These are phyloP conservation scores for Daedaleopsis sinensis DNA, from an alignment of 768 basidiomycete genomes.

Conservation along the genomic window DNA sequence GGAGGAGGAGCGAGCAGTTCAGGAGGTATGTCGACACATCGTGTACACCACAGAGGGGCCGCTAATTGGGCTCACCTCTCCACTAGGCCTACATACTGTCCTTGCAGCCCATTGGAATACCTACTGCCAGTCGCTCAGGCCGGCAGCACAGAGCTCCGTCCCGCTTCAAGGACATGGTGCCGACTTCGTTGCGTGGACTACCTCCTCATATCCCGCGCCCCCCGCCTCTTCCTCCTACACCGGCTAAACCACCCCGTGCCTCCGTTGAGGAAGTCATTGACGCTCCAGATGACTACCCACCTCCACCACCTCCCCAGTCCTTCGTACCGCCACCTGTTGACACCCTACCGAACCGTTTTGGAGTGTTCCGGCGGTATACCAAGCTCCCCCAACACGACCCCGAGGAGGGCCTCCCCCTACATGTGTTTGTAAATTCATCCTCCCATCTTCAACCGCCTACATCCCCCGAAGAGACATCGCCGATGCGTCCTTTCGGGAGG, in stretches of 20 bases:
- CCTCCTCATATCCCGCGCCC: neutral
- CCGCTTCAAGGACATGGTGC: neutral
- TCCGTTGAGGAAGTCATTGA: neutral
- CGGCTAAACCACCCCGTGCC: neutral
- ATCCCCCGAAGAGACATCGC: neutral
- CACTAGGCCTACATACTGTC: neutral
- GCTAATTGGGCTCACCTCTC: no score
- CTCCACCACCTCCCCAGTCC: neutral
- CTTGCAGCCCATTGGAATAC: neutral
- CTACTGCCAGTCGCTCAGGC: neutral
- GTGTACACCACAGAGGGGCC: no score
- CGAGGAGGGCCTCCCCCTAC: neutral
- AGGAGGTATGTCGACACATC: neutral
- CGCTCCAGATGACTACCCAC: neutral
- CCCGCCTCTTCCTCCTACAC: no score
- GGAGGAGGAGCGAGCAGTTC: neutral
- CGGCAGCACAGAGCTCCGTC: neutral
- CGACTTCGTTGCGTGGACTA: neutral
- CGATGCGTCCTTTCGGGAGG: neutral
- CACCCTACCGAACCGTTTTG: neutral
- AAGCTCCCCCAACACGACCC: neutral
- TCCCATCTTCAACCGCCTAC: neutral
- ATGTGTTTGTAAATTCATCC: neutral
- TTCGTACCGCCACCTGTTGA: neutral
- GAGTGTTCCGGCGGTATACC: constrained; percentile 8